phyloP scores from a whole-genome alignment of 139 green algal species.

The Auxenochlorella pyrenoidosa region DNA sequence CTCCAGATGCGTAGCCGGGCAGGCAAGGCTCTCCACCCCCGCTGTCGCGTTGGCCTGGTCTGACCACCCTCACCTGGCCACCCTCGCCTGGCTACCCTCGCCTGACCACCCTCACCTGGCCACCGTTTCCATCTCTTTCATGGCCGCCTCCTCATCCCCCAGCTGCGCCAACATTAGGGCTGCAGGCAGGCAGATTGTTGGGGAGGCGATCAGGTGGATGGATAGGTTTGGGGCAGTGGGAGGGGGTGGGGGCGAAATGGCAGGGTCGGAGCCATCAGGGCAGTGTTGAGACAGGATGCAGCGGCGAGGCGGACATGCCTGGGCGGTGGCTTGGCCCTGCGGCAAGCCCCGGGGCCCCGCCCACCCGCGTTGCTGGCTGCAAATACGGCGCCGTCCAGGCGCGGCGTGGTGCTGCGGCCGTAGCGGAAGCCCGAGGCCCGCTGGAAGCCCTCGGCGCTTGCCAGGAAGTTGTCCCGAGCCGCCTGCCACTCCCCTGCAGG shows the following conservation, averaged over 20 bases:
- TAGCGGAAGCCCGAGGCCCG: conserved; percentile 56
- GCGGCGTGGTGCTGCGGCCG: conserved; percentile 59
- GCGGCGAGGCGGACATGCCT: neutral
- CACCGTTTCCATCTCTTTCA: conserved; percentile 58
- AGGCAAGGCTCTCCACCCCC: too few species aligned
- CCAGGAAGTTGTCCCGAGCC: conserved; percentile 68
- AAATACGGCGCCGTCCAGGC: conserved; percentile 75
- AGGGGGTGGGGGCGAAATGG: too few species aligned
- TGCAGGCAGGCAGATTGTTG: conserved; percentile 17
- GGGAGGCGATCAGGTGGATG: too few species aligned
- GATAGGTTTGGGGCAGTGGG: too few species aligned
- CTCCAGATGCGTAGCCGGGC: too few species aligned
- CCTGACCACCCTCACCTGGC: conserved; percentile 1
- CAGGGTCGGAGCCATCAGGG: too few species aligned
- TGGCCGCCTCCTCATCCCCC: conserved; percentile 64
- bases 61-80: too few species aligned
- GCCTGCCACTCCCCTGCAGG: conserved; percentile 40
- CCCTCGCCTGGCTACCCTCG: too few species aligned
- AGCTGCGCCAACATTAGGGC: conserved; percentile 82
- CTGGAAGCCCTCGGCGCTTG: conserved; percentile 71
- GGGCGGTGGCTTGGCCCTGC: neutral
- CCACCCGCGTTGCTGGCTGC: conserved; percentile 49
- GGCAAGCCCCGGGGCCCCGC: neutral
- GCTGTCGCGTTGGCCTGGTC: too few species aligned
- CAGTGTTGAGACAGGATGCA: too few species aligned